Base-by-base conservation (phyloP, 352 stramenopile species). In the Phytopythium aichiense region DNA sequence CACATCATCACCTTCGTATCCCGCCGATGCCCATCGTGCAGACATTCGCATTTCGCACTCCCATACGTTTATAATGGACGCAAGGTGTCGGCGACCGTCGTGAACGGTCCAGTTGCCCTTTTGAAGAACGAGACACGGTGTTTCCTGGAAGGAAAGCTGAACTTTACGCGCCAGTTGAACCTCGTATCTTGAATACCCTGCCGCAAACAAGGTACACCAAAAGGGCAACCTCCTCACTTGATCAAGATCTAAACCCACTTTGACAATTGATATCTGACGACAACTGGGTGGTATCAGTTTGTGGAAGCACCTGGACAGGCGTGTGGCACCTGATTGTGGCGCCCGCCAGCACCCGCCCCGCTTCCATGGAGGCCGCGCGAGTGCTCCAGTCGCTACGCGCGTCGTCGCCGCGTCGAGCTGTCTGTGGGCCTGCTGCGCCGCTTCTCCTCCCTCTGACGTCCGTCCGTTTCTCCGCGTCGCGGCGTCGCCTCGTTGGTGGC, bases 291-390 rank as follows among this genome's bases (percentile, higher is more conserved):
- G 6, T 22, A 54, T 38, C 25, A 22, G 11, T 11, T 54, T 54
- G 48, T 54, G 23, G 13, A 38, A 18, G 48, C 11, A 7, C 25
- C 25, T 4, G 8, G 52, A 57, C 52, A 57, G 52, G 52, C 52
- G 52, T 8, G 2, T 0, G 1, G 30, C 33, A 45, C 35, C 15
- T 57, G 52, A 57, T 57, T 57, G 52, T 57, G 31, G 52, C 31
- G 31, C 20, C 51, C 30, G 25, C 25, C 25, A 30, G 25, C 25
- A 30, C 25, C 28, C 28, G 28, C 28, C 28, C 28, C 28, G 48
- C 48, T 42, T 56, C 50, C 50, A 40, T 42, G 50, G 50, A 56
- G 46, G 46, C 11, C 38, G 38, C 35, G 35, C 38, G 38, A 25
- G 20, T 22, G 20, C 42, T 49, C 42, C 42, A 49, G 18, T 49